Percentiles rank a stretch among this genome's conserved stretches.
These are phyloP conservation scores for Arthrinium phaeospermum DNA, from an alignment of 2,329 filamentous ascomycete genomes.

Conservation along the genomic window DNA sequence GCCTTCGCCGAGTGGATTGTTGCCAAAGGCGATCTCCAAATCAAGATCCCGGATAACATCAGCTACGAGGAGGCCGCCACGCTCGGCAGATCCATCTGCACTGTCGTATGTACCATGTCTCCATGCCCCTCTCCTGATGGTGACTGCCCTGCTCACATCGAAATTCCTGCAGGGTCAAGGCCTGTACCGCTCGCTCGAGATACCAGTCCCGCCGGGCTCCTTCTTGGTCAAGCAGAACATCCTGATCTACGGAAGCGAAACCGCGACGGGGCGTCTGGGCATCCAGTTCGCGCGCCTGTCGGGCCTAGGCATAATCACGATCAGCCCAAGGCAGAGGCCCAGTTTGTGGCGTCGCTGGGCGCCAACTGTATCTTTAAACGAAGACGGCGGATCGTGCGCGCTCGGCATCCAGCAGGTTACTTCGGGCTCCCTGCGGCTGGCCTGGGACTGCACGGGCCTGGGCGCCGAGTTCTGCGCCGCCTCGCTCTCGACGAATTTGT, in stretches of 20 bases:
- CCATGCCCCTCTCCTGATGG: no score
- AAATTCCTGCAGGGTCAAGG: slow-evolving; percentile 47
- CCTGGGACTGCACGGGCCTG: slow-evolving; percentile 43
- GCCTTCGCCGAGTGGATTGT: slow-evolving; percentile 47
- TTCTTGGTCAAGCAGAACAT: slow-evolving; percentile 44
- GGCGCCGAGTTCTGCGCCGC: slow-evolving; percentile 39
- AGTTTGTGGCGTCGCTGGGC: slow-evolving; percentile 39
- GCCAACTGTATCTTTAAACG: slow-evolving; percentile 41
- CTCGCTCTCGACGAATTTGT: slow-evolving; percentile 33
- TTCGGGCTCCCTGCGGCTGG: slow-evolving; percentile 30
- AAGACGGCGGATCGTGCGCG: slow-evolving; percentile 32
- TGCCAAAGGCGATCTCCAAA: slow-evolving; percentile 46
- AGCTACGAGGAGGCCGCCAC: slow-evolving; percentile 53
- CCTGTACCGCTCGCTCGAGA: slow-evolving; percentile 51
- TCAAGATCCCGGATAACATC: slow-evolving; percentile 52
- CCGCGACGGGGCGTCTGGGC: slow-evolving; percentile 59
- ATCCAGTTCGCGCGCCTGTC: slow-evolving; percentile 51
- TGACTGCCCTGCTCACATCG: slow-evolving; percentile 6
- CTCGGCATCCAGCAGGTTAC: slow-evolving; percentile 32
- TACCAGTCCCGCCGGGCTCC: slow-evolving; percentile 51
- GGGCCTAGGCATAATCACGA: slow-evolving; percentile 46
- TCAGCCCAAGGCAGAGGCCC: slow-evolving; percentile 46
- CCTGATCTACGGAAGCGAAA: slow-evolving; percentile 56
- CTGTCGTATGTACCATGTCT: slow-evolving; percentile 41
- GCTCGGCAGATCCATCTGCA: slow-evolving; percentile 46